Base-by-base conservation (phyloP, 306 rosid genomes). In the Mucuna pruriens region DNA sequence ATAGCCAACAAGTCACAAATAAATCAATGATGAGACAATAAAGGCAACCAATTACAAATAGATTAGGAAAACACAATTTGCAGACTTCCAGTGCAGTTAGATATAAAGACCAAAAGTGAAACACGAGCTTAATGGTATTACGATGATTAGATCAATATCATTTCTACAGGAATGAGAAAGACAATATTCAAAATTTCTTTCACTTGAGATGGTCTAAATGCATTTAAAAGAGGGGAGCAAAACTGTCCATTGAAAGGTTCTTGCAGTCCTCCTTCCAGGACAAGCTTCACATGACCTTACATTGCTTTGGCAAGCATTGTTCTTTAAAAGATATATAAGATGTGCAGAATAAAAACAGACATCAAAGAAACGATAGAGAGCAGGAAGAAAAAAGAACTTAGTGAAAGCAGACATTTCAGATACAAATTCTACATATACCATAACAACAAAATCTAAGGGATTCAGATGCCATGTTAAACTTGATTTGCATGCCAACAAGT, bases 1-100 rank as follows among this genome's bases (percentile, higher is more conserved):
- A 58, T 23, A 74, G 49, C 48, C 45, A 65, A 86, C 61, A 74
- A 71, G 78, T 64, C 76, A 75, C 31, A 39, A 73, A 62, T 15
- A 49, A 25, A 73, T 71, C 49, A 17, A 38, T 4, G 13, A 16
- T 66, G 75, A 49, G 16, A 64, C 26, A 33, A 71, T 55, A 86
- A 55, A 62, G 49, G 52, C 74, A 84, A 70, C 12, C 6, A 33
- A 48, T 22, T 54, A 63, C 25, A 60, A 42, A 60, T 52, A 76
- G 6, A 76, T 29, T 36, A 60, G 44, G 8, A 16, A 77, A 52
- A 71, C 39, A 23, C 39, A 60, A 44, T 31, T 63, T 60, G 49
- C n/a, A 80, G 7, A 74, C 23, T 66, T 46, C 29, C 17, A 74
- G 9, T 25, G 71, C 22, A 70, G 74, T 65, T 62, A 52, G 62